phyloP scores from a whole-genome alignment of 2,329 filamentous ascomycete species.

The Graphilbum fragrans region DNA sequence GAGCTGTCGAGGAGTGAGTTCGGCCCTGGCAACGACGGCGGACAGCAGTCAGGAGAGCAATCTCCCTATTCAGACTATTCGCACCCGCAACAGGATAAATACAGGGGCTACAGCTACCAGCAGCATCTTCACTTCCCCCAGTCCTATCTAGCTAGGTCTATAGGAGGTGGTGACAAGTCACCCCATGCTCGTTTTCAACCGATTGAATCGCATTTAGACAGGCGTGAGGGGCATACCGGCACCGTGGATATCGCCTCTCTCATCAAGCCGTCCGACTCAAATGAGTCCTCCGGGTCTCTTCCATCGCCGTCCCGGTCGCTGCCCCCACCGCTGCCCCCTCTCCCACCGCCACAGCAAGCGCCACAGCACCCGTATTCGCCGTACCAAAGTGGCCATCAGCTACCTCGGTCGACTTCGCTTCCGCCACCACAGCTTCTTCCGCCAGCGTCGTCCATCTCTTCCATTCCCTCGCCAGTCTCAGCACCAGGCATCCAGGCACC shows the following conservation, averaged over 20 bases:
- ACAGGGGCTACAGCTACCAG: background rate
- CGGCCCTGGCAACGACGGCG: background rate
- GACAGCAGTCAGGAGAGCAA: background rate
- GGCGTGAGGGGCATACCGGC: slow-evolving; percentile 35
- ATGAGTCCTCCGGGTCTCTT: slow-evolving; percentile 50
- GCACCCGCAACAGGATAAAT: background rate
- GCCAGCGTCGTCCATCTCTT: slow-evolving; percentile 2
- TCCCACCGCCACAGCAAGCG: background rate
- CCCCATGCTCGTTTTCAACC: background rate
- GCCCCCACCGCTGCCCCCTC: background rate
- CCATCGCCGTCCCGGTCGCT: slow-evolving; percentile 8
- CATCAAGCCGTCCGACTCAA: slow-evolving; percentile 63
- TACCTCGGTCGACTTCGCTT: slow-evolving; percentile 23
- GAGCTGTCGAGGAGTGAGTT: background rate
- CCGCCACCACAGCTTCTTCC: slow-evolving; percentile 12
- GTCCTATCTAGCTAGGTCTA: background rate
- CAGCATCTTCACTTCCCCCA: background rate
- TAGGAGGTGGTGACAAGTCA: slow-evolving; percentile 1
- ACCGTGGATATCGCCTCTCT: slow-evolving; percentile 93
- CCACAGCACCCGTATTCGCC: background rate
- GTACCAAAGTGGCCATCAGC: slow-evolving; percentile 11
- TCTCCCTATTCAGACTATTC: background rate
- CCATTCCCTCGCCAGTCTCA: slow-evolving; percentile 24
- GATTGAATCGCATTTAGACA: slow-evolving; percentile 18
- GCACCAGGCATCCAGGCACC: slow-evolving; percentile 13